Percentiles rank a stretch among this genome's conserved stretches.
Evolutionary conservation across 208 protist genomes (phyloP).

Genomic region (Polymyxa betae): DNA sequence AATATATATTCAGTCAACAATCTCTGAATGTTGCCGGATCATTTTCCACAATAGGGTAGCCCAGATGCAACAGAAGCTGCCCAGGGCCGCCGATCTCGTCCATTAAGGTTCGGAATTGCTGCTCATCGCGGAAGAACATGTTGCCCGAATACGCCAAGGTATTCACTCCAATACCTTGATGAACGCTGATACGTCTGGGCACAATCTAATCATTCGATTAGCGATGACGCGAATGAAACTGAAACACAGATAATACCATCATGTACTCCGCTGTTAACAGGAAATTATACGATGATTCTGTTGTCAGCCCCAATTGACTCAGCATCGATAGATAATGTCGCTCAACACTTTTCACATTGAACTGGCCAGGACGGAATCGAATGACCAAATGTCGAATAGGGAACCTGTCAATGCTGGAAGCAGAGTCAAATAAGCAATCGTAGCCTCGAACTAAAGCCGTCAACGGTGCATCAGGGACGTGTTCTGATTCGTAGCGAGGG

Average conservation of each 20-base stretch:
- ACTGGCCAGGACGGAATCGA: background rate
- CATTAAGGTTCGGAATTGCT: background rate
- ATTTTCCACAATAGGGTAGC: too few relatives aligned
- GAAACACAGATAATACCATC: background rate
- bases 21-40: too few relatives aligned
- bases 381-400: background rate
- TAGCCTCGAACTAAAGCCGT: background rate
- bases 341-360: background rate
- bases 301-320: background rate
- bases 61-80: background rate
- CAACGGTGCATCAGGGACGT: background rate
- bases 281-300: slow-evolving; percentile 4
- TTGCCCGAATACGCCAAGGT: background rate
- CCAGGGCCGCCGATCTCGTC: background rate
- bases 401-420: background rate
- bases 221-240: background rate
- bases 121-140: slow-evolving; percentile 7
- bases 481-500: slow-evolving; percentile 8
- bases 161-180: slow-evolving; percentile 15
- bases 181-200: background rate
- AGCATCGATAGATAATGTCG: slow-evolving; percentile 37
- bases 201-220: background rate
- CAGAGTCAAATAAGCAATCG: background rate
- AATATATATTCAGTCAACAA: too few relatives aligned
- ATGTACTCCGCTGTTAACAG: slow-evolving; percentile 2